phyloP scores from a whole-genome alignment of 768 basidiomycete genomes.

The Leccinum barrowsii region DNA sequence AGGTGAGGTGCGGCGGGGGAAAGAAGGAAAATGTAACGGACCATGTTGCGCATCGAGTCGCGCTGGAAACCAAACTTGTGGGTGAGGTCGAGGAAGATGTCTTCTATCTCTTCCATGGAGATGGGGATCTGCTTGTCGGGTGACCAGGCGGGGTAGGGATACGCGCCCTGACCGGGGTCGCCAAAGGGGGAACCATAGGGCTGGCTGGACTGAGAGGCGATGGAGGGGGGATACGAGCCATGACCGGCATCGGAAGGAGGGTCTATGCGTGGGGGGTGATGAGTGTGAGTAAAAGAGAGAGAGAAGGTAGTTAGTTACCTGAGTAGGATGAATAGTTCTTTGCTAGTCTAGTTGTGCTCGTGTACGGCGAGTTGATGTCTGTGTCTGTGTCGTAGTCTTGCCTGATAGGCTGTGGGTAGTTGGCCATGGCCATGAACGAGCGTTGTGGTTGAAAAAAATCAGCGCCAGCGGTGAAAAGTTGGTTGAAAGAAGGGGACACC shows the following conservation, averaged over 20 bases:
- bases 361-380: slow-evolving; percentile 52
- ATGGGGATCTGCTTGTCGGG: slow-evolving; percentile 92
- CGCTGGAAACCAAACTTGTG: slow-evolving; percentile 99
- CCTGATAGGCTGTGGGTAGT: slow-evolving; percentile 29
- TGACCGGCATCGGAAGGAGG: slow-evolving; percentile 31
- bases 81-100: slow-evolving; percentile 95
- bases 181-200: slow-evolving; percentile 57
- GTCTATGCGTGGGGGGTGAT: slow-evolving; percentile 11
- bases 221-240: slow-evolving; percentile 50
- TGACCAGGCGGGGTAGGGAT: slow-evolving; percentile 95
- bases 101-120: slow-evolving; percentile 97
- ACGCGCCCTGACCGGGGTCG: slow-evolving; percentile 50
- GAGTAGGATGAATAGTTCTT: slow-evolving; percentile 28
- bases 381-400: slow-evolving; percentile 46
- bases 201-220: slow-evolving; percentile 59
- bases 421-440: slow-evolving; percentile 31
- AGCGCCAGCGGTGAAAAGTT: slow-evolving; percentile 27
- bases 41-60: slow-evolving; percentile 95
- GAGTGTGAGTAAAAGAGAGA: background rate
- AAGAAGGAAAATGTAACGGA: slow-evolving; percentile 29
- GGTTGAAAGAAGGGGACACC: background rate
- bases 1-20: slow-evolving; percentile 6
- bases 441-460: slow-evolving; percentile 14
- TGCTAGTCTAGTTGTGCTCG: slow-evolving; percentile 56
- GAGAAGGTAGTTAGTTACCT: slow-evolving; percentile 6